phyloP scores from a whole-genome alignment of 1,139 yeast genomes.

The Yamadazyma triangularis region DNA sequence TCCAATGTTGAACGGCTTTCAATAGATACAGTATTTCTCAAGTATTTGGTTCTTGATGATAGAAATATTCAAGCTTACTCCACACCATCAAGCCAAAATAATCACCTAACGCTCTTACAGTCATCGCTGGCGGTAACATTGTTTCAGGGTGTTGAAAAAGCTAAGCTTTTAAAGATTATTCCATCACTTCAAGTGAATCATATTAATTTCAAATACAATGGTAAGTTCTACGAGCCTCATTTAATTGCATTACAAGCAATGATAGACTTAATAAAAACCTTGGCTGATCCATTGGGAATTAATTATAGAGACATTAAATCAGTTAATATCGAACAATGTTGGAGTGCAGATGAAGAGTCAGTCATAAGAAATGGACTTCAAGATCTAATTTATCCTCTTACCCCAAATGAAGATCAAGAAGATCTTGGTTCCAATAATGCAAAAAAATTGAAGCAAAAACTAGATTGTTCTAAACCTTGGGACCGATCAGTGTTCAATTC shows the following conservation, averaged over 20 bases:
- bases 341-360: conserved; percentile 30
- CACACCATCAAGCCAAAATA: too few species aligned
- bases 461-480: conserved; percentile 13
- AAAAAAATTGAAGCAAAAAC: conserved; percentile 9
- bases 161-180: neutral
- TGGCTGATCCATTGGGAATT: neutral
- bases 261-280: neutral
- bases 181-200: neutral
- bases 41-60: conserved; percentile 5
- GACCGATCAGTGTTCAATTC: conserved; percentile 19
- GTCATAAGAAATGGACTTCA: conserved; percentile 13
- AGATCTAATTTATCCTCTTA: conserved; percentile 1
- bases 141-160: neutral
- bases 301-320: conserved; percentile 2
- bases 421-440: neutral
- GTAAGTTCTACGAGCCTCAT: neutral
- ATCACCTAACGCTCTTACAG: neutral
- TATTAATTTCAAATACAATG: neutral
- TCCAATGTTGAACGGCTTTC: conserved; percentile 4
- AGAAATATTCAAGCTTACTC: neutral
- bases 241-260: neutral
- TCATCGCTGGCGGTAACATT: neutral
- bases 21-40: conserved; percentile 12
- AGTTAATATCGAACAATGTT: conserved; percentile 24
- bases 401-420: neutral